Conservation (phyloP, 768 basidiomycete species). For the Cyathus striatus region DNA sequence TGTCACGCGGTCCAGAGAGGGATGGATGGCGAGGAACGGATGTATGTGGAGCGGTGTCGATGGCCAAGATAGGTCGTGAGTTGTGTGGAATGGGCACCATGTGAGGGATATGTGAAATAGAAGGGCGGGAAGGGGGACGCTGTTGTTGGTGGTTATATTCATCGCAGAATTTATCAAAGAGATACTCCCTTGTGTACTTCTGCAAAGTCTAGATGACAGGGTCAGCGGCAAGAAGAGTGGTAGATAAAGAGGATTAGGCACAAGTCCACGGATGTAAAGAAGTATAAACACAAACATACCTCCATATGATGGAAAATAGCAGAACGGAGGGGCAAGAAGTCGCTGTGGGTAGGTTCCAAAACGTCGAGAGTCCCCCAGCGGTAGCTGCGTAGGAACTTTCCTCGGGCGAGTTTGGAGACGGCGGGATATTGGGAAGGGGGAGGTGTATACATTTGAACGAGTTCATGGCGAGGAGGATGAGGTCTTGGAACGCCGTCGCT, state of each 20-base stretch:
- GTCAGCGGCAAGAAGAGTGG: background rate
- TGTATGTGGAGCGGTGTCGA: slow-evolving; percentile 53
- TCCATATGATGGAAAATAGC: slow-evolving; percentile 88
- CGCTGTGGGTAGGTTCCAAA: slow-evolving; percentile 72
- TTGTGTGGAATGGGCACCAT: slow-evolving; percentile 39
- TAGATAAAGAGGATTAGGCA: no score
- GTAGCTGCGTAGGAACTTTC: slow-evolving; percentile 68
- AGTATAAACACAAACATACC: slow-evolving; percentile 44
- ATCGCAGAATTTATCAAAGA: slow-evolving; percentile 70
- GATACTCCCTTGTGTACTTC: slow-evolving; percentile 79
- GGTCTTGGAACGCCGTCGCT: slow-evolving; percentile 69
- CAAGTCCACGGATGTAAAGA: slow-evolving; percentile 5
- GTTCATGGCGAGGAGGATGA: slow-evolving; percentile 60
- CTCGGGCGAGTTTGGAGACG: slow-evolving; percentile 44
- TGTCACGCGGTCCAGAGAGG: slow-evolving; percentile 41
- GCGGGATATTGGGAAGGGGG: slow-evolving; percentile 33
- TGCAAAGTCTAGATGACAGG: slow-evolving; percentile 59
- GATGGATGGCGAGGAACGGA: slow-evolving; percentile 38
- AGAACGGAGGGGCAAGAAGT: slow-evolving; percentile 71
- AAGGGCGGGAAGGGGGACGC: slow-evolving; percentile 39
- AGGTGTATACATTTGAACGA: slow-evolving; percentile 70
- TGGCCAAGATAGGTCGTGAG: slow-evolving; percentile 54
- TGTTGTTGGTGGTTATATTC: slow-evolving; percentile 54
- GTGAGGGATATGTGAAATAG: slow-evolving; percentile 40
- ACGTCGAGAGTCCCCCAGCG: slow-evolving; percentile 85